Conservation (phyloP, 345 rosid species). For the Barbarea vulgaris region DNA sequence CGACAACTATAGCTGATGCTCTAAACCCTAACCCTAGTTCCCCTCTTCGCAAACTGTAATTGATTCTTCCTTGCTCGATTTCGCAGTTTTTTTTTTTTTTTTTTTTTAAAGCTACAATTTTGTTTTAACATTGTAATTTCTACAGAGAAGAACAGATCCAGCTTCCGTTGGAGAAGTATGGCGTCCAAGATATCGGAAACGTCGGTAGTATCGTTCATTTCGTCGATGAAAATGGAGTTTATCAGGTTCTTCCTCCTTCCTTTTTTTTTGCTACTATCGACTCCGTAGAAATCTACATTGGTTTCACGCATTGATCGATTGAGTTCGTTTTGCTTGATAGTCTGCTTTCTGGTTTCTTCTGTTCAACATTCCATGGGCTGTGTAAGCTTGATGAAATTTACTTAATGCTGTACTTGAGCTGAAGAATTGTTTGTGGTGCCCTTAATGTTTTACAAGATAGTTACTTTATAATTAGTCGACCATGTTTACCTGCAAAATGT, state of each 20-base stretch:
- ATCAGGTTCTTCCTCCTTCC: constrained; percentile 49
- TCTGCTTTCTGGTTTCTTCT: background rate
- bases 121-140: background rate
- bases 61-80: constrained; percentile 21
- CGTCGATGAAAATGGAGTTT: constrained; percentile 48
- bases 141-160: constrained; percentile 63
- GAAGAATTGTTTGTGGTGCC: background rate
- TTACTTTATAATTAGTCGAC: background rate
- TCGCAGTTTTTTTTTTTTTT: background rate
- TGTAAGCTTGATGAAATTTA: constrained; percentile 1
- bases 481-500: background rate
- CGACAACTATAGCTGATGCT: constrained; percentile 48
- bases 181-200: constrained; percentile 46
- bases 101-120: too few relatives aligned
- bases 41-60: constrained; percentile 53
- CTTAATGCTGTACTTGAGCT: background rate
- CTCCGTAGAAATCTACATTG: background rate
- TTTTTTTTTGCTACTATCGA: background rate
- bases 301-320: background rate
- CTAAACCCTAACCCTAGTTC: constrained; percentile 53
- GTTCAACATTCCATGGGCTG: background rate
- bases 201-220: constrained; percentile 60
- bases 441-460: background rate
- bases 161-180: constrained; percentile 55
- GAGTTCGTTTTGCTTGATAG: background rate